Base-by-base conservation (phyloP, 2,329 filamentous ascomycete genomes). In the Penicillium glabrum region DNA sequence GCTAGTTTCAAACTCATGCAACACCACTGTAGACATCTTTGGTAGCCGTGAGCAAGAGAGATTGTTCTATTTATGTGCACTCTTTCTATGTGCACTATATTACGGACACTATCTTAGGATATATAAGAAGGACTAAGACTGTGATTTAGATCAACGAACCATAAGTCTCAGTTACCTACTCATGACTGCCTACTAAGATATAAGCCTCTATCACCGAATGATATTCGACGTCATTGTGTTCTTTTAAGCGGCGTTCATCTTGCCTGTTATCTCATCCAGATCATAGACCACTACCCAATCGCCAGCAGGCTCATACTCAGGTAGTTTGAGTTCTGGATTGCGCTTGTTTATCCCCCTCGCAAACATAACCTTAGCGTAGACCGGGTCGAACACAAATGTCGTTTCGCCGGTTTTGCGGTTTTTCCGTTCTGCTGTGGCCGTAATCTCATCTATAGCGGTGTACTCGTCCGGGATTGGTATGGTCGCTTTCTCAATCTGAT, bases 311-410 rank as follows among this genome's bases (percentile, higher is more conserved):
- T 44, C 49, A 51, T 44, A 23, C 37, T 51, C 39, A 14, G 59
- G 56, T 37, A 61, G 14, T 46, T 59, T 61, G 33, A 56, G 33
- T 3, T 56, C 46, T n/a, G 53, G 50, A 23, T 61, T 61, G 29
- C 39, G 49, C 41, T 37, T 52, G 6, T 59, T 61, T 21, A 61
- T 58, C 16, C 37, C 43, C 41, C 45, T 37, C n/a, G 56, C 59
- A 56, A 61, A 61, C 13, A 61, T 8, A 16, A 61, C 46, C 26
- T 50, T 54, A 11, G 59, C 49, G 45, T 56, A 59, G 31, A 19
- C 5, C 21, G 53, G 58, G 26, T 61, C 58, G 16, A 59, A 59
- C 11, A 56, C 46, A 14, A 61, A 61, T 53, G 52, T 54, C 19
- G 56, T 61, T 56, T 61, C 56, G 41, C 49, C 53, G 4, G 56